These are phyloP conservation scores for Verruconis gallopava DNA, from an alignment of 2,329 filamentous ascomycete species.

Conservation along the genomic window DNA sequence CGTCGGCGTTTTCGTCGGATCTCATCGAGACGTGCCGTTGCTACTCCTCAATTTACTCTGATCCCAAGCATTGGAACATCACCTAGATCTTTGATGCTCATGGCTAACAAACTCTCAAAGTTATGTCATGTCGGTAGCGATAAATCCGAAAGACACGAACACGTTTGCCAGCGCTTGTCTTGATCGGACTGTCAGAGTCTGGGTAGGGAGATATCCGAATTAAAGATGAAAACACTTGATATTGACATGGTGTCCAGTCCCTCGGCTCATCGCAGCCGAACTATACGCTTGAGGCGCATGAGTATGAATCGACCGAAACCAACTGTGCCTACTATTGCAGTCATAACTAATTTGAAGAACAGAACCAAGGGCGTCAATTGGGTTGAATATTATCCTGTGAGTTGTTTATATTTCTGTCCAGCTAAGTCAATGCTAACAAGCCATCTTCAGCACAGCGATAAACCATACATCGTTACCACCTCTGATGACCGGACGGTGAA, in stretches of 20 bases:
- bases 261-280: slow-evolving; percentile 72
- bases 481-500: slow-evolving; percentile 95
- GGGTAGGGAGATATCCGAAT: slow-evolving; percentile 68
- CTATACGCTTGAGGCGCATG: slow-evolving; percentile 92
- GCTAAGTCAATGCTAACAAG: no score
- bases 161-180: slow-evolving; percentile 88
- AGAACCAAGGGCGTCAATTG: no score
- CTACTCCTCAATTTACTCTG: no score
- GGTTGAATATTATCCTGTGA: no score
- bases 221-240: background rate
- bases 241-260: background rate
- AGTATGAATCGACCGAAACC: no score
- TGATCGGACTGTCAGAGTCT: slow-evolving; percentile 94
- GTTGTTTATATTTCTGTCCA: slow-evolving; percentile 83
- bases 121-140: slow-evolving; percentile 85
- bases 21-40: no score
- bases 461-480: slow-evolving; percentile 83
- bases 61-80: no score
- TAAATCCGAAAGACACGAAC: slow-evolving; percentile 79
- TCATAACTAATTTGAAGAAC: no score
- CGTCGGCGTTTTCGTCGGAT: no score
- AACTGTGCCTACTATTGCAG: no score
- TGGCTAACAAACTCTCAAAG: background rate
- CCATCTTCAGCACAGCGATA: slow-evolving; percentile 52
- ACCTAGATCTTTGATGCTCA: no score